A percentile compares a stretch with the other conserved stretches of the same genome.
Evolutionary conservation across 1,284 basidiomycete genomes (phyloP).

Genomic region (Ustilago trichophora): DNA sequence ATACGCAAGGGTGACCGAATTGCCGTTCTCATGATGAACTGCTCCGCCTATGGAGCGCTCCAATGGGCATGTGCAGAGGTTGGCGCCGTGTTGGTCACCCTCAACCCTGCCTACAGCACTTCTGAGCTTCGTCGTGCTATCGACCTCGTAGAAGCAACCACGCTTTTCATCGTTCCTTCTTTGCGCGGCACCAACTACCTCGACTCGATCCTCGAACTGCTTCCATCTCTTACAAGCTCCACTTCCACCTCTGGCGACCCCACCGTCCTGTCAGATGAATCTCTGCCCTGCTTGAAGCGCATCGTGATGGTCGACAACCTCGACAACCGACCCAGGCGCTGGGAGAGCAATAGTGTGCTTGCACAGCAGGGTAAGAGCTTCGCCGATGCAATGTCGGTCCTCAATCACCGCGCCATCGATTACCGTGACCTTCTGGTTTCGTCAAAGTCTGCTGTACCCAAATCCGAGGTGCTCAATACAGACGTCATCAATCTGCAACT

Average conservation of each 20-base stretch:
- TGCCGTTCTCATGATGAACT: slow-evolving; percentile 76
- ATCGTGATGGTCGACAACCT: slow-evolving; percentile 77
- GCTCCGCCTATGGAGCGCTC: slow-evolving; percentile 78
- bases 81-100: slow-evolving; percentile 80
- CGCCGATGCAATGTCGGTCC: slow-evolving; percentile 30
- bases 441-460: slow-evolving; percentile 73
- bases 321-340: slow-evolving; percentile 37
- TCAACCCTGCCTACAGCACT: slow-evolving; percentile 81
- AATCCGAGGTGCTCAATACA: slow-evolving; percentile 69
- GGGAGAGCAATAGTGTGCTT: slow-evolving; percentile 51
- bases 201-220: slow-evolving; percentile 70
- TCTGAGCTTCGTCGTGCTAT: slow-evolving; percentile 75
- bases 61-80: slow-evolving; percentile 84
- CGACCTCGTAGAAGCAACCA: slow-evolving; percentile 75
- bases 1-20: slow-evolving; percentile 81
- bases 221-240: slow-evolving; percentile 75
- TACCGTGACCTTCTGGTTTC: slow-evolving; percentile 51
- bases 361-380: slow-evolving; percentile 42
- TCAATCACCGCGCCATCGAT: slow-evolving; percentile 37
- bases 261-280: slow-evolving; percentile 71
- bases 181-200: slow-evolving; percentile 58
- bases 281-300: slow-evolving; percentile 74
- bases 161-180: slow-evolving; percentile 78
- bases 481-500: slow-evolving; percentile 78
- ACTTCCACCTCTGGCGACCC: slow-evolving; percentile 46